These are phyloP conservation scores for Cordyceps cicadae DNA, from an alignment of 2,329 filamentous ascomycete genomes.

Conservation along the genomic window DNA sequence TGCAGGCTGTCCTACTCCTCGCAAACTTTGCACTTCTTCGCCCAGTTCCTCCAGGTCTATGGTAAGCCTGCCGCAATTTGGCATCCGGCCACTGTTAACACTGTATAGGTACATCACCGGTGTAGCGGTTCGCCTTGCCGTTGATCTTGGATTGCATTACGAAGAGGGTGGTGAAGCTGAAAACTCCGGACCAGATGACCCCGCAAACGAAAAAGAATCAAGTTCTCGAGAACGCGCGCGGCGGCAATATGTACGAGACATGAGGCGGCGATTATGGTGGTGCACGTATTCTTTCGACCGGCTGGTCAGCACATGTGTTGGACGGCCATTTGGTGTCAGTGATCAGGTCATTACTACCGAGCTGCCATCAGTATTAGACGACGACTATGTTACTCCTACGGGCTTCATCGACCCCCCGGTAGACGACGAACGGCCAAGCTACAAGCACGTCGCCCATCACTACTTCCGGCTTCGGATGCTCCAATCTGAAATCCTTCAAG, in stretches of 20 bases:
- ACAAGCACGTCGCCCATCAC: conserved; percentile 85
- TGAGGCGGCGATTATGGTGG: conserved; percentile 88
- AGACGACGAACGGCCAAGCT: conserved; percentile 59
- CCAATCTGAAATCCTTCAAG: conserved; percentile 91
- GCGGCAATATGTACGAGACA: conserved; percentile 76
- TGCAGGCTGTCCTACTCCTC: conserved; percentile 85
- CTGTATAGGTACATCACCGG: conserved; percentile 72
- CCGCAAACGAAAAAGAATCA: conserved; percentile 15
- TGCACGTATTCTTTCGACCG: conserved; percentile 92
- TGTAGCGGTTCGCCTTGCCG: conserved; percentile 79
- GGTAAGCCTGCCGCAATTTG: conserved; percentile 39
- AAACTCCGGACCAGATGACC: conserved; percentile 32
- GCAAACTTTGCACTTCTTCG: conserved; percentile 86
- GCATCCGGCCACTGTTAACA: not conserved
- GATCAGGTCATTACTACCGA: conserved; percentile 95
- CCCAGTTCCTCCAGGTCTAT: conserved; percentile 85
- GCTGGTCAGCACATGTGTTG: conserved; percentile 90
- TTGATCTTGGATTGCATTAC: conserved; percentile 86
- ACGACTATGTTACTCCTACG: conserved; percentile 73
- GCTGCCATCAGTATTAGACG: conserved; percentile 82
- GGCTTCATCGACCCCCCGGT: conserved; percentile 59
- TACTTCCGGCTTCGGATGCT: conserved; percentile 83
- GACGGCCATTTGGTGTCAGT: conserved; percentile 87
- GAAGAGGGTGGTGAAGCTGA: conserved; percentile 69
- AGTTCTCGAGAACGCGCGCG: conserved; percentile 49